Conservation (phyloP, 441 rosid genomes). For the Flueggea neowawraea region DNA sequence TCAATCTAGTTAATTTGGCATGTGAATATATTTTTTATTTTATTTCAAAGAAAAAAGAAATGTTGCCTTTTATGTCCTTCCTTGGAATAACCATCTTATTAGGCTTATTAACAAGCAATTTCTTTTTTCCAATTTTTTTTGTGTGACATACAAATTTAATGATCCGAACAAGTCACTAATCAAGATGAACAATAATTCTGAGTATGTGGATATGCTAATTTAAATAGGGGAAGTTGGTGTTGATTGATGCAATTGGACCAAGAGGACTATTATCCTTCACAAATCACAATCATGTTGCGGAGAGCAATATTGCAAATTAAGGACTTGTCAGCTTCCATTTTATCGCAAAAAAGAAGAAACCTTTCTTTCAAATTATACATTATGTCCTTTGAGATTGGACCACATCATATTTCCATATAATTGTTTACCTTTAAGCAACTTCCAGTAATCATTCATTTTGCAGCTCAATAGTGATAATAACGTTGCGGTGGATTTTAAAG, state of each 20-base stretch:
- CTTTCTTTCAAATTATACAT: constrained; percentile 2
- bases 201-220: constrained; percentile 18
- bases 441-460: no score
- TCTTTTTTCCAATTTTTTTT: constrained; percentile 1
- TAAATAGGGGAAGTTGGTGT: constrained; percentile 27
- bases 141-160: neutral
- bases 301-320: neutral
- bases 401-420: neutral
- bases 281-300: constrained; percentile 5
- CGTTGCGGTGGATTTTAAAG: no score
- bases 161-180: constrained; percentile 14
- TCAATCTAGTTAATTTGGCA: no score
- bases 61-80: no score
- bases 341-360: constrained; percentile 10
- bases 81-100: constrained; percentile 33
- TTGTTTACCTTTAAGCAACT: no score
- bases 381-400: constrained; percentile 6
- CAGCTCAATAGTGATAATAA: no score
- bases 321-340: constrained; percentile 12
- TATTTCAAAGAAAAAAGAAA: no score
- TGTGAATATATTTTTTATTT: no score
- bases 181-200: constrained; percentile 20
- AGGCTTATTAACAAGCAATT: constrained; percentile 17
- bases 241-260: constrained; percentile 34
- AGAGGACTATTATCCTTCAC: constrained; percentile 6